Percentiles rank a stretch among this genome's conserved stretches.
Evolutionary conservation across 1,139 yeast genomes (phyloP).

Genomic region (Candida neerlandica): DNA sequence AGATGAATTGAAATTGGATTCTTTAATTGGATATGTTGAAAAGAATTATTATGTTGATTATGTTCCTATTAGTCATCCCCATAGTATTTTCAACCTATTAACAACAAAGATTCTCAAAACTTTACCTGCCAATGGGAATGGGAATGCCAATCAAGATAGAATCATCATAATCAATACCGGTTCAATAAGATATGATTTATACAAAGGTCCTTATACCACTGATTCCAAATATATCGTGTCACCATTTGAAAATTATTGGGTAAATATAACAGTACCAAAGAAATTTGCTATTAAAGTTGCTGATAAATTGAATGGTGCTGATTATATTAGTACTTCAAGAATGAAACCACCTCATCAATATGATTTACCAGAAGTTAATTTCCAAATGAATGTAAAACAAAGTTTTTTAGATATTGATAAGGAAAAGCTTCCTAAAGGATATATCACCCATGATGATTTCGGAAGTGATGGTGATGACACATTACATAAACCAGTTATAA

Average conservation of each 20-base stretch:
- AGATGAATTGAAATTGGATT: constrained; percentile 53
- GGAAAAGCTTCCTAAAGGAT: constrained; percentile 56
- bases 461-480: constrained; percentile 92
- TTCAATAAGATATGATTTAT: constrained; percentile 83
- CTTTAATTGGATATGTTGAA: constrained; percentile 65
- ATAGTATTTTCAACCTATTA: constrained; percentile 63
- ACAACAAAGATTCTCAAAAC: constrained; percentile 61
- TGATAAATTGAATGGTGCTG: constrained; percentile 50
- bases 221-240: constrained; percentile 84
- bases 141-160: constrained; percentile 40
- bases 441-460: constrained; percentile 78
- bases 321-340: constrained; percentile 37
- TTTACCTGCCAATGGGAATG: constrained; percentile 29
- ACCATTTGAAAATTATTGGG: constrained; percentile 86
- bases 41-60: constrained; percentile 65
- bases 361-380: constrained; percentile 3
- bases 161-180: constrained; percentile 82
- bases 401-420: background rate
- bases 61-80: constrained; percentile 63
- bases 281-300: constrained; percentile 51
- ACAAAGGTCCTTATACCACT: constrained; percentile 79
- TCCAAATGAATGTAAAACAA: background rate
- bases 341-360: constrained; percentile 34
- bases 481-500: constrained; percentile 61
- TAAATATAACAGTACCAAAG: constrained; percentile 55